Base-by-base conservation (phyloP, 176 grass and related monocot species). In the Chloris gayana region DNA sequence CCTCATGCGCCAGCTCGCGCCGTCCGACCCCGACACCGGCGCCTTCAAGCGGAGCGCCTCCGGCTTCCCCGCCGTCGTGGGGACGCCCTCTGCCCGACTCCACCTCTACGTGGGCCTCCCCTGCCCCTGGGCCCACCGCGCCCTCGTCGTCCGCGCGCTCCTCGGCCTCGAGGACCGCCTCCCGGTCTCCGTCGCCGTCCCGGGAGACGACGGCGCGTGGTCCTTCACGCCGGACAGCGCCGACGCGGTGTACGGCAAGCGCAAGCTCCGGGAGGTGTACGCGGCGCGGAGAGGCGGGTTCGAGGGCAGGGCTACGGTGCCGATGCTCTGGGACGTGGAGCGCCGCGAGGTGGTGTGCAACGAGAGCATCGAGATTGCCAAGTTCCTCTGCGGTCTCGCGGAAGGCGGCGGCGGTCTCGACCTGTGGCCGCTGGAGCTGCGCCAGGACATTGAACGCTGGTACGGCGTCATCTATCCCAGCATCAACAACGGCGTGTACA, bases 1-100 rank as follows among this genome's bases (percentile, higher is more conserved):
- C 78, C 93, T 98, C 72, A 98, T 98, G 92, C 95, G 88, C 57
- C 90, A 98, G 88, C 86, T 98, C 59, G 90, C 92, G 30, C 90
- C 92, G 4, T 89, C 90, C 5, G 85, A 89, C 72, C 76, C 90
- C 0, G 18, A 79, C 19, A 74, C 89, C 15, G 90, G 92, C 33
- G 86, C 86, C 84, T 98, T 95, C 86, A 85, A 86, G 56, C 92
- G 92, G 13, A 74, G 84, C 25, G 60, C 77, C 13, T 70, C 86
- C 61, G 56, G 77, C 74, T 98, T 98, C 62, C 88, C 86, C 45
- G 53, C 88, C 31, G 88, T 98, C 33, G 75, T 2, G 11, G 44
- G 81, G 38, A 38, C 50, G 37, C 25, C 82, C 46, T 78, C 62
- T 69, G 1, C 49, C 17, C 71, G 69, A 29, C 88, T 98, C 84